Conservation (phyloP, 2,329 filamentous ascomycete species). For the Fusarium xyrophilum region DNA sequence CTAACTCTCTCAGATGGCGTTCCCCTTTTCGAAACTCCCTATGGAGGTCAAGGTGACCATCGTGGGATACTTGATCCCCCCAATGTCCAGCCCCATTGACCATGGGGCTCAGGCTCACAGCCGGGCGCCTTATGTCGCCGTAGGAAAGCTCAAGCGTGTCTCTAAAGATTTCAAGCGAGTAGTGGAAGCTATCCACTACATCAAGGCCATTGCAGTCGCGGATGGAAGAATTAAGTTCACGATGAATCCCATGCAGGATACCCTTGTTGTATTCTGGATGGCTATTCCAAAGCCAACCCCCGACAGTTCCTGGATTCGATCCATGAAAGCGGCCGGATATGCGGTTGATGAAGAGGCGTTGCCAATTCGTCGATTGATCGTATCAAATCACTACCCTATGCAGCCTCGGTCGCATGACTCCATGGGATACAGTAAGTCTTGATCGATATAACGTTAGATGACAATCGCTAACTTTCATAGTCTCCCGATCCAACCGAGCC, state of each 20-base stretch:
- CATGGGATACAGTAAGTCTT: neutral
- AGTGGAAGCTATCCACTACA: neutral
- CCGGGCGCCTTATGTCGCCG: too few relatives aligned
- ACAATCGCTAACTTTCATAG: neutral
- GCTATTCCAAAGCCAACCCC: fast-evolving
- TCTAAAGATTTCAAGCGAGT: neutral
- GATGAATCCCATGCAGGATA: neutral
- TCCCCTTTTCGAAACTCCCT: neutral
- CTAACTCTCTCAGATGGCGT: neutral
- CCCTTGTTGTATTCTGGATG: neutral
- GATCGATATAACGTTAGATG: neutral
- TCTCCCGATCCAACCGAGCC: neutral
- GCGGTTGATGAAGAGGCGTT: neutral
- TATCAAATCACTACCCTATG: neutral
- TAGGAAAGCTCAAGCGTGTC: neutral
- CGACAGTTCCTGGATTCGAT: neutral
- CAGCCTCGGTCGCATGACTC: neutral
- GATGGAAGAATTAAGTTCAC: neutral
- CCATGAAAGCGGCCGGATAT: neutral
- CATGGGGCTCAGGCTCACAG: too few relatives aligned
- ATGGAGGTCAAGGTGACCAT: neutral
- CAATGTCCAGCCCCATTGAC: neutral
- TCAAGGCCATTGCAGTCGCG: neutral
- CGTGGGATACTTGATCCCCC: neutral
- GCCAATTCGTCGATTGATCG: neutral